phyloP scores from a whole-genome alignment of 441 rosid species.

The Adansonia gregorii region DNA sequence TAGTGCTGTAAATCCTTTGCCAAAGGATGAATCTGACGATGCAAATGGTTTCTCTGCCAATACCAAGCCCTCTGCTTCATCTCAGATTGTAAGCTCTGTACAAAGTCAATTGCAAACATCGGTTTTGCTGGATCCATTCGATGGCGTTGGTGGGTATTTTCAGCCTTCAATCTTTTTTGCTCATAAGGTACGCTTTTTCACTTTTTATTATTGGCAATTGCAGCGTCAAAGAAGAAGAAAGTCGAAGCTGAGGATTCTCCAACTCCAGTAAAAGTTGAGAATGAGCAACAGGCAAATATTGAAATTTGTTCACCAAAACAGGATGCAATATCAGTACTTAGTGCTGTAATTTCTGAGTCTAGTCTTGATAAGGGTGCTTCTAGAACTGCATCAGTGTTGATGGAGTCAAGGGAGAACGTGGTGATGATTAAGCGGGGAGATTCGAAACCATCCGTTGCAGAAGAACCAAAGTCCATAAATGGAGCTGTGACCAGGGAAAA shows the following conservation, averaged over 20 bases:
- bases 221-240: slow-evolving; percentile 36
- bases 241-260: slow-evolving; percentile 34
- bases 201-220: slow-evolving; percentile 18
- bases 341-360: slow-evolving; percentile 19
- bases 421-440: slow-evolving; percentile 29
- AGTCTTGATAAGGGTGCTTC: slow-evolving; percentile 16
- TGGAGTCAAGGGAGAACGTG: slow-evolving; percentile 28
- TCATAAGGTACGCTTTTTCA: no score
- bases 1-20: slow-evolving; percentile 17
- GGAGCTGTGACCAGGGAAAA: slow-evolving; percentile 29
- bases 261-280: slow-evolving; percentile 26
- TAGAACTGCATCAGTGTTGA: background rate
- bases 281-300: slow-evolving; percentile 13
- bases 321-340: slow-evolving; percentile 13
- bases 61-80: slow-evolving; percentile 29
- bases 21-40: slow-evolving; percentile 41
- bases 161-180: background rate
- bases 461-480: slow-evolving; percentile 26
- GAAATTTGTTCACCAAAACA: slow-evolving; percentile 21
- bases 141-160: slow-evolving; percentile 24
- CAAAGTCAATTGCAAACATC: slow-evolving; percentile 15
- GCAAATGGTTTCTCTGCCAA: slow-evolving; percentile 30
- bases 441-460: slow-evolving; percentile 27
- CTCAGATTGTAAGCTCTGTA: slow-evolving; percentile 30
- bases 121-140: slow-evolving; percentile 26